phyloP scores from a whole-genome alignment of 1,284 basidiomycete genomes.

The Phellopilus nigrolimitatus region DNA sequence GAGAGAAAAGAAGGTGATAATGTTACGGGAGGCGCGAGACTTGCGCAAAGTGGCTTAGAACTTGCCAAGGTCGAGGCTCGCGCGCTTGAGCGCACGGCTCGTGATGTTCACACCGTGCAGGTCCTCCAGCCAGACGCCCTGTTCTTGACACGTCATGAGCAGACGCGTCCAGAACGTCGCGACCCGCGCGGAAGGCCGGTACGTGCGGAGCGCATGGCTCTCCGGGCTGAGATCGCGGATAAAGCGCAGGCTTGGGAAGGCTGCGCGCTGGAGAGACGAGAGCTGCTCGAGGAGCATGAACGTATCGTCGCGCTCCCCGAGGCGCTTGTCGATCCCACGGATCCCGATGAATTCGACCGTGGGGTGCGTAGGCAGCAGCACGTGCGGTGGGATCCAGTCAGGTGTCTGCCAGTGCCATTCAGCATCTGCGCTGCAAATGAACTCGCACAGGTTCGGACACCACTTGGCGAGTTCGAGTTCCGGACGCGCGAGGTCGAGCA shows the following conservation, averaged over 20 bases:
- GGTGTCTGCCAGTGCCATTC: slow-evolving; percentile 76
- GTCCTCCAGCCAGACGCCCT: slow-evolving; percentile 54
- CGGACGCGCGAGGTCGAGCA: slow-evolving; percentile 32
- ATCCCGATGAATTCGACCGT: slow-evolving; percentile 63
- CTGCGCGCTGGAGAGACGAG: slow-evolving; percentile 50
- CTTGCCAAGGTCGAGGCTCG: slow-evolving; percentile 15
- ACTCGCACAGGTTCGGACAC: slow-evolving; percentile 61
- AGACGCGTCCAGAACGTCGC: slow-evolving; percentile 48
- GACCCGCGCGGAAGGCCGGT: slow-evolving; percentile 31
- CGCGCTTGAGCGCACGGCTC: slow-evolving; percentile 17
- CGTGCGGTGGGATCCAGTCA: slow-evolving; percentile 75
- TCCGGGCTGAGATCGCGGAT: slow-evolving; percentile 52
- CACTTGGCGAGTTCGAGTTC: slow-evolving; percentile 49
- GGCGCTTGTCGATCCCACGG: slow-evolving; percentile 60
- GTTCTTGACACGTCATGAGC: slow-evolving; percentile 40
- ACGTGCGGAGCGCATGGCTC: slow-evolving; percentile 30
- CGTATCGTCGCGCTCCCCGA: slow-evolving; percentile 48
- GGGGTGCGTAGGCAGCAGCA: slow-evolving; percentile 59
- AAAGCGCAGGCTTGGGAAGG: slow-evolving; percentile 58
- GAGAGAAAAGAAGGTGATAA: background rate
- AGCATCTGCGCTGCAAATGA: slow-evolving; percentile 68
- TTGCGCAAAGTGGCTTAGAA: background rate
- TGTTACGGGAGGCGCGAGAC: background rate
- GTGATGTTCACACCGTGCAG: slow-evolving; percentile 35
- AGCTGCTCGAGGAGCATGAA: slow-evolving; percentile 65